A percentile compares a stretch with the other conserved stretches of the same genome.
Evolutionary conservation across 345 rosid species (phyloP).

Genomic region (Cardamine resedifolia): DNA sequence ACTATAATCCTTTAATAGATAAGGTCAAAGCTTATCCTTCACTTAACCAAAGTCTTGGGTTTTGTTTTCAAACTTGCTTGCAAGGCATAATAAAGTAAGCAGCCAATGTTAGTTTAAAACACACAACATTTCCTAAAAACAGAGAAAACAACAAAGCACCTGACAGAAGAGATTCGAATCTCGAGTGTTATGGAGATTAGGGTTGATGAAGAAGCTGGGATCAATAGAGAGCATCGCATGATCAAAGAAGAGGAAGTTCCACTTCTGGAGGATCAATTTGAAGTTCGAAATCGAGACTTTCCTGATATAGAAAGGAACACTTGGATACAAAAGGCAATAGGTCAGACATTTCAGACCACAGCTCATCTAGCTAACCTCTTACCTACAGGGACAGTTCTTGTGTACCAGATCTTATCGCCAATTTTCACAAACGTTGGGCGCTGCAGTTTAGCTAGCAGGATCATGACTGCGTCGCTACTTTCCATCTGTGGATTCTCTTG

Average conservation of each 20-base stretch:
- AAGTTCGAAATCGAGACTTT: conserved; percentile 26
- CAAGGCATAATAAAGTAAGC: background rate
- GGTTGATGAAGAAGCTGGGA: conserved; percentile 35
- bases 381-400: conserved; percentile 88
- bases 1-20: background rate
- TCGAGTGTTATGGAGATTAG: conserved; percentile 26
- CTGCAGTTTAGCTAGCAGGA: conserved; percentile 55
- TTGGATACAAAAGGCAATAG: conserved; percentile 63
- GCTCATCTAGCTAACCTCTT: conserved; percentile 81
- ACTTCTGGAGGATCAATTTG: conserved; percentile 37
- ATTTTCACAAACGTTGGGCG: conserved; percentile 65
- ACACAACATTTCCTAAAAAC: conserved; percentile 11
- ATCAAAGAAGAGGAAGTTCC: conserved; percentile 21
- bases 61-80: conserved; percentile 3
- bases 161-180: conserved; percentile 3
- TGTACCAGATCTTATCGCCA: conserved; percentile 78
- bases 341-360: conserved; percentile 77
- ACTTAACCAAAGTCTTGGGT: conserved; percentile 17
- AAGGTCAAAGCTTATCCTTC: conserved; percentile 18
- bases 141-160: conserved; percentile 15
- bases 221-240: background rate
- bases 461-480: conserved; percentile 58
- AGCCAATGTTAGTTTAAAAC: conserved; percentile 13
- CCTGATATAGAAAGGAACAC: conserved; percentile 47
- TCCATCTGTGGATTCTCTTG: conserved; percentile 70